phyloP scores from a whole-genome alignment of 177 flowering plant species.

The Telopea speciosissima region DNA sequence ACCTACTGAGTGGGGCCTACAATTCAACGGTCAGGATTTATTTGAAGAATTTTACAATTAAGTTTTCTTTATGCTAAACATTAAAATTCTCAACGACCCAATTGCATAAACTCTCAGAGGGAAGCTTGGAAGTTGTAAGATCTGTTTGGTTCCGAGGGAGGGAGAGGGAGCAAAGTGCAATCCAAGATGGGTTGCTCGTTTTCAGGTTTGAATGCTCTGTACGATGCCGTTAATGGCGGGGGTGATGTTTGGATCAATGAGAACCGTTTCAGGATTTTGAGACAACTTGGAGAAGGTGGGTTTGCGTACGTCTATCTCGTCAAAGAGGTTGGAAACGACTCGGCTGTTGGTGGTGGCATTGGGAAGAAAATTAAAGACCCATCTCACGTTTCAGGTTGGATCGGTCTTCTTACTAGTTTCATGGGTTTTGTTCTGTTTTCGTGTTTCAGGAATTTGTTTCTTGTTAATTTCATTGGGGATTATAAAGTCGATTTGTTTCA shows the following conservation, averaged over 20 bases:
- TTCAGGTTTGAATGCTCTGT: constrained; percentile 89
- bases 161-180: constrained; percentile 5
- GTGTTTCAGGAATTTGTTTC: neutral
- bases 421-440: neutral
- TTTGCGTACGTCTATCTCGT: constrained; percentile 84
- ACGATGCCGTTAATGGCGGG: constrained; percentile 86
- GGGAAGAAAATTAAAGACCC: constrained; percentile 71
- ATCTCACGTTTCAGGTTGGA: constrained; percentile 67
- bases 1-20: no score
- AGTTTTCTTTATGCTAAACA: no score
- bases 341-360: constrained; percentile 36
- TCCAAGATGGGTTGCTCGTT: constrained; percentile 80
- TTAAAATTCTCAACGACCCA: no score
- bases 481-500: neutral
- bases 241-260: constrained; percentile 99
- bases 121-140: neutral
- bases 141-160: neutral
- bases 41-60: no score
- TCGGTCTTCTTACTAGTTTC: neutral
- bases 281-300: constrained; percentile 97
- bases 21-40: no score
- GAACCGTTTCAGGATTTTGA: constrained; percentile 75
- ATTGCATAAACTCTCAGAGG: neutral
- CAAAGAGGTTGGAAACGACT: constrained; percentile 53
- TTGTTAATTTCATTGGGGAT: neutral